Base-by-base conservation (phyloP, 139 green algal genomes). In the Chlorella sp. region DNA sequence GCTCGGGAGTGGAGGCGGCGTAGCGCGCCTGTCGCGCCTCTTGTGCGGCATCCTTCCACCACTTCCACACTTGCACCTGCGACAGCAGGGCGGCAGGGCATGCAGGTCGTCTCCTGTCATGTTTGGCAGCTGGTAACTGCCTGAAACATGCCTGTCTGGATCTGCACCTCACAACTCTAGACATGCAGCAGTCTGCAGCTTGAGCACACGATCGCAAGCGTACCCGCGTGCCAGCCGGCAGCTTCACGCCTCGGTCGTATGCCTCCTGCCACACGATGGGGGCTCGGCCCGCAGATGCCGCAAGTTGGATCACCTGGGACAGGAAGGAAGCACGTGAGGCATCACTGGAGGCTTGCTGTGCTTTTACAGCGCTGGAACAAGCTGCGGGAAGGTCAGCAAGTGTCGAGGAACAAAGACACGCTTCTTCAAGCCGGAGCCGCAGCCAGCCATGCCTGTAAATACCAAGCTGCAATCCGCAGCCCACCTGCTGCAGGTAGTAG, bases 211-310 rank as follows among this genome's bases (percentile, higher is more conserved):
- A 0, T 34, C 47, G 30, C 80, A 88, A 87, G n/a, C 90, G 83
- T 39, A 93, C 86, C 23, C 89, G 60, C 0, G 88, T 90, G 38
- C 78, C 21, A 21, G 62, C 34, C 3, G 39, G 63, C 68, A 87
- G 85, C 81, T 69, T 7, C 71, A 41, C 56, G 79, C 82, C 87
- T 0, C 56, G 55, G 63, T 91, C 88, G 32, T 91, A 91, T 0
- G 71, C 83, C 73, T 92, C 91, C 80, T 94, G 90, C 91, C 91
- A 94, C 25, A 91, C 87, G 47, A 94, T 89, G 41, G 55, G 9
- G 16, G 20, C 36, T 70, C 64, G 70, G 57, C 87, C 85, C 9
- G 78, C 87, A 2, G 78, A 21, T 34, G 51, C 73, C 20, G 87
- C 84, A 70, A 91, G 70, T 13, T 69, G 34, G 75, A 93, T 65